These are phyloP conservation scores for Calonectria ilicicola DNA, from an alignment of 2,329 filamentous ascomycete species.

Conservation along the genomic window DNA sequence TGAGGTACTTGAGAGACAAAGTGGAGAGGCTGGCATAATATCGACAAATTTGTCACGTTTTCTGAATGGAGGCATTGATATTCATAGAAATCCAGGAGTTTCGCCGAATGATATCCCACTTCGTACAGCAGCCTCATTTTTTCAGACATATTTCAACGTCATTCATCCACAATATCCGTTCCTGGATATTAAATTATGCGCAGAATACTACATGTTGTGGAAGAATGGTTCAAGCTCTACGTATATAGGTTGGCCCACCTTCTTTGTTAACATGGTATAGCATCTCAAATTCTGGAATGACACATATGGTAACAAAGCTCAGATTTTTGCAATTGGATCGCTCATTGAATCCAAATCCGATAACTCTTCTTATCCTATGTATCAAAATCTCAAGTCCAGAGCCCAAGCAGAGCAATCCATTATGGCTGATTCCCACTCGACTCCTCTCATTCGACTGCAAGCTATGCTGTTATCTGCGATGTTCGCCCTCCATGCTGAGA, in stretches of 20 bases:
- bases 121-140: not conserved
- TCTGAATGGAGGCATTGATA: not conserved
- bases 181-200: not conserved
- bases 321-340: constrained; percentile 2
- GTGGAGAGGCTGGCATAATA: not conserved
- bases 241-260: not conserved
- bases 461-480: constrained; percentile 13
- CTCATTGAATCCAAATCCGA: constrained; percentile 3
- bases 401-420: constrained; percentile 7
- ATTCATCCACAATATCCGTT: constrained; percentile 16
- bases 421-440: constrained; percentile 1
- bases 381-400: constrained; percentile 13
- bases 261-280: constrained; percentile 11
- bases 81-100: not conserved
- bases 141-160: constrained; percentile 8
- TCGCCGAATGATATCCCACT: not conserved
- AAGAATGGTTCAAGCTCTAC: not conserved
- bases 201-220: constrained; percentile 5
- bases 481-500: constrained; percentile 11
- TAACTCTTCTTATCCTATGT: not conserved
- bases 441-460: not conserved
- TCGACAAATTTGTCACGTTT: constrained; percentile 5
- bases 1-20: not conserved
- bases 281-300: not conserved
- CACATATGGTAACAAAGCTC: not conserved